phyloP scores from a whole-genome alignment of 176 grass and related monocot genomes.

The Zea mays region Zm-B73-REFERENCE-NAM-5.0 NC_050099.1:19198501-19199000 shows the following conservation, averaged over 20 bases:
- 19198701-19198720: slow-evolving; percentile 81
- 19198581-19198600: background rate
- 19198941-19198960: background rate
- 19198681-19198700: slow-evolving; percentile 84
- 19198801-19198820: background rate
- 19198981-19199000: background rate
- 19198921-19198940: background rate
- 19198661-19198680: slow-evolving; percentile 72
- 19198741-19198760: slow-evolving; percentile 41
- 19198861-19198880: background rate
- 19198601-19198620: background rate
- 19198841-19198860: background rate
- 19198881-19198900: background rate
- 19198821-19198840: background rate
- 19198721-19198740: slow-evolving; percentile 72
- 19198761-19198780: slow-evolving; percentile 55
- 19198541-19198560: background rate
- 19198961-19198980: background rate
- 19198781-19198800: slow-evolving; percentile 29
- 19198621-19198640: background rate
- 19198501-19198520: background rate
- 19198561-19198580: background rate
- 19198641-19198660: slow-evolving; percentile 71
- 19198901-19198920: background rate
- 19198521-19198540: background rate